These are phyloP conservation scores for Sphaerobolus stellatus DNA, from an alignment of 1,284 basidiomycete genomes.

Conservation along the genomic window DNA sequence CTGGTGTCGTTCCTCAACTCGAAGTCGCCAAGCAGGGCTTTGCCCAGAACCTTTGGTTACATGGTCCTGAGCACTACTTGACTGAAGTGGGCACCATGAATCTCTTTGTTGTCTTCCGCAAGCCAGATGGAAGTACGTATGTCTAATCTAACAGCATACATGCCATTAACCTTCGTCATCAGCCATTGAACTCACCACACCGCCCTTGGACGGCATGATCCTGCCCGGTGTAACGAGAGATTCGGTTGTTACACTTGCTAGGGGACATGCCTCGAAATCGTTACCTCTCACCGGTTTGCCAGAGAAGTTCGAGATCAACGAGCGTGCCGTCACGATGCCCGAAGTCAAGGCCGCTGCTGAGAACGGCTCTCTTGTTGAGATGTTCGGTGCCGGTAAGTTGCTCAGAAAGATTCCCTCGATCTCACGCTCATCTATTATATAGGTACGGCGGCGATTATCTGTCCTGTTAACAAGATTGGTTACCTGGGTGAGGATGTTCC, in stretches of 20 bases:
- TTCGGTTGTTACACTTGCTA: conserved; percentile 82
- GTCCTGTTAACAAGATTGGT: conserved; percentile 81
- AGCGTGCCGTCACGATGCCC: conserved; percentile 86
- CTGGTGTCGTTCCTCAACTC: conserved; percentile 86
- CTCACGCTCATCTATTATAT: conserved; percentile 37
- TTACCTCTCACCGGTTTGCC: conserved; percentile 61
- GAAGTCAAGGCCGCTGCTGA: conserved; percentile 79
- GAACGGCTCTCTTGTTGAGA: conserved; percentile 77
- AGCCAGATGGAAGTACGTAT: conserved; percentile 65
- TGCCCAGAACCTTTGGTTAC: conserved; percentile 93
- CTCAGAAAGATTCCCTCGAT: neutral
- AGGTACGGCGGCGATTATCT: conserved; percentile 88
- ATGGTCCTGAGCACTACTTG: conserved; percentile 82
- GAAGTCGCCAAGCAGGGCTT: conserved; percentile 84
- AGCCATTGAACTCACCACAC: conserved; percentile 83
- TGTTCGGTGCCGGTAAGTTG: conserved; percentile 83
- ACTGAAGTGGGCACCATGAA: conserved; percentile 98
- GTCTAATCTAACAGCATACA: neutral
- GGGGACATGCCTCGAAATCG: conserved; percentile 67
- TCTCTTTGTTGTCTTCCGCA: conserved; percentile 83
- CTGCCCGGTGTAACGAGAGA: conserved; percentile 96
- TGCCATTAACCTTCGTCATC: conserved; percentile 1
- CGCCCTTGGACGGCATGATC: conserved; percentile 93
- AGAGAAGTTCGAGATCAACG: conserved; percentile 70
- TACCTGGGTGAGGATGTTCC: conserved; percentile 83